Evolutionary conservation across 2,329 filamentous ascomycete species (phyloP), one percentile per base, ranked within the genome.

Genomic region (Clonostachys rhizophaga): DNA sequence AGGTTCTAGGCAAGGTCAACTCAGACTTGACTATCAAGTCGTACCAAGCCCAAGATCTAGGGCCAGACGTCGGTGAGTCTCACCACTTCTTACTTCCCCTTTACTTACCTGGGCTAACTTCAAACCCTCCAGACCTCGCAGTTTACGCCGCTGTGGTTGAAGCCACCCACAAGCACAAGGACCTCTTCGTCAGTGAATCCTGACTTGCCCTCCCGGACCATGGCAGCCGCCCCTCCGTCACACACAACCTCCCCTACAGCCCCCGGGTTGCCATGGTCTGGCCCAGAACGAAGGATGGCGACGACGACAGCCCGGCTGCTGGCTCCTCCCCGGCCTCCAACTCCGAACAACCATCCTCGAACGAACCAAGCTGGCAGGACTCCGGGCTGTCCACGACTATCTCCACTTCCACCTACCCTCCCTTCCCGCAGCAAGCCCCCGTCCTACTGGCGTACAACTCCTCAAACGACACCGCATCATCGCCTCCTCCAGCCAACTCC

Each of bases 111-210:
- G 8, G 8, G n/a, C 20, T 34, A 43, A 40, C 42, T 33, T 18
- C 45, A 35, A 30, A 33, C 9, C 37, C 24, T 16, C 2, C 49
- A 92, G 91, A 96, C 68, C 89, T 87, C 66, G 76, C 75, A 46
- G 78, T 89, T 34, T 86, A 84, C 50, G 83, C 89, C 48, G 81
- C 86, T 0, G 87, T 96, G 4, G 91, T 96, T 14, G 88, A 96
- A 49, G 85, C 83, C 35, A 94, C 90, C 34, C 91, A 96, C 68
- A 79, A 84, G 44, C 82, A 90, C 62, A 88, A 86, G 60, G 74
- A 83, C 51, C 86, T 97, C 45, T 96, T 96, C 63, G 57, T 70
- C 35, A 91, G 88, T 60, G 78, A 81, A 47, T 62, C 67, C 55
- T 68, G 63, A 68, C 53, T 60, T 52, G 51, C 51, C 51, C 47